Percentiles rank a stretch among this genome's conserved stretches.
Evolutionary conservation across 345 rosid species (phyloP).

Genomic region (thale cress (Arabidopsis thaliana)): DNA sequence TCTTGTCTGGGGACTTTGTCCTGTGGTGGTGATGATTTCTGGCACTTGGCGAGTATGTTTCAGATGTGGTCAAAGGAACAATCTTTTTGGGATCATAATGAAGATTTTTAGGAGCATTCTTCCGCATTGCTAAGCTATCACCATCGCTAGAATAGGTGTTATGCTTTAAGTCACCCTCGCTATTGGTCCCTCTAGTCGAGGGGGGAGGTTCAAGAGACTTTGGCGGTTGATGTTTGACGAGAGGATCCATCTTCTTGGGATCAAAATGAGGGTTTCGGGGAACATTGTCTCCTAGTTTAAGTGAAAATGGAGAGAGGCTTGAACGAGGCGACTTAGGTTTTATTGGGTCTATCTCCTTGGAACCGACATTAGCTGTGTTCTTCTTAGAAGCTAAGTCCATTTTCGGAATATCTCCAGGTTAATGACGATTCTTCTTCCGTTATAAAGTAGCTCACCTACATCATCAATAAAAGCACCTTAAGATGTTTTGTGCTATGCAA

Average conservation of each 20-base stretch:
- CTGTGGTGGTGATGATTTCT: constrained; percentile 26
- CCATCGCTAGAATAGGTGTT: constrained; percentile 29
- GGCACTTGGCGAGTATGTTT: constrained; percentile 23
- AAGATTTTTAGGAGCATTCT: constrained; percentile 29
- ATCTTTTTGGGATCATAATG: constrained; percentile 45
- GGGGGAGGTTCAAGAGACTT: constrained; percentile 41
- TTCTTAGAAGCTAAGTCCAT: constrained; percentile 47
- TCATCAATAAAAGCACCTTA: constrained; percentile 2
- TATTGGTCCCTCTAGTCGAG: constrained; percentile 21
- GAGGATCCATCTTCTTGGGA: constrained; percentile 61
- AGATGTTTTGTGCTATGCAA: not conserved
- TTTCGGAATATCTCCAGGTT: constrained; percentile 14
- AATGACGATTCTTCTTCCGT: constrained; percentile 7
- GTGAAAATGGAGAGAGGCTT: constrained; percentile 31
- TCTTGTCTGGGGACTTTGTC: constrained; percentile 35
- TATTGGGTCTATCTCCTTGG: constrained; percentile 41
- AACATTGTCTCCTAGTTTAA: constrained; percentile 53
- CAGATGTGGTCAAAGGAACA: constrained; percentile 42
- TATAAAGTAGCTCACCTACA: constrained; percentile 33
- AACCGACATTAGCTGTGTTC: constrained; percentile 27
- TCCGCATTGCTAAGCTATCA: constrained; percentile 30
- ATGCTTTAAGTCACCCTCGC: constrained; percentile 36
- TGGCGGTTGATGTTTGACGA: constrained; percentile 38
- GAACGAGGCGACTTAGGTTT: constrained; percentile 44
- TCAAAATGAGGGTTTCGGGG: constrained; percentile 51